These are phyloP conservation scores for Polyporus arcularius DNA, from an alignment of 768 basidiomycete species.

Conservation along the genomic window DNA sequence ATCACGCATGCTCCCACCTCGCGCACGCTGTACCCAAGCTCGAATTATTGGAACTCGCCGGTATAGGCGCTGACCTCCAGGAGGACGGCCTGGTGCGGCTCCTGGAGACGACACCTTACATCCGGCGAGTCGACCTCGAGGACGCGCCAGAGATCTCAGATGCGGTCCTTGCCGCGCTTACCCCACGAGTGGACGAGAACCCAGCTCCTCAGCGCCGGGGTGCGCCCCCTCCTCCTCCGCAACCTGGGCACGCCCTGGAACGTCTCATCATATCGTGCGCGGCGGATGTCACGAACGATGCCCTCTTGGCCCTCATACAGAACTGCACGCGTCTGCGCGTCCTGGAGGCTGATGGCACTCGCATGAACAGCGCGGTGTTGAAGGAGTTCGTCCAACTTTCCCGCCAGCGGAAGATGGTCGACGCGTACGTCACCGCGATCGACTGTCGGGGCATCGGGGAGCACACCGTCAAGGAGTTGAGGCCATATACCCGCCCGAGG, in stretches of 20 bases:
- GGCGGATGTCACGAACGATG: constrained; percentile 61
- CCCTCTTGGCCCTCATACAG: constrained; percentile 62
- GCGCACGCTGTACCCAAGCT: constrained; percentile 70
- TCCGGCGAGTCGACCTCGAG: constrained; percentile 84
- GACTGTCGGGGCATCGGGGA: constrained; percentile 78
- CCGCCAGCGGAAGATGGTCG: constrained; percentile 45
- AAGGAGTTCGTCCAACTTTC: constrained; percentile 65
- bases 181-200: constrained; percentile 39
- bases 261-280: constrained; percentile 73
- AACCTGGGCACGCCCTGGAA: constrained; percentile 70
- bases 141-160: constrained; percentile 78
- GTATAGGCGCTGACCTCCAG: constrained; percentile 66
- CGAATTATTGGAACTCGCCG: constrained; percentile 77
- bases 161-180: constrained; percentile 63
- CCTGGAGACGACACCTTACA: constrained; percentile 64
- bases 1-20: constrained; percentile 72
- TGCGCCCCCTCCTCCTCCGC: constrained; percentile 28
- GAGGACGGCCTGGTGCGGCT: constrained; percentile 76
- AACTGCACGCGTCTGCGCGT: constrained; percentile 60
- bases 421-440: constrained; percentile 66
- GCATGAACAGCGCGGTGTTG: constrained; percentile 60
- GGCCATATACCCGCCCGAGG: constrained; percentile 60
- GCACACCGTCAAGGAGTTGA: constrained; percentile 60
- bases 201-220: constrained; percentile 22
- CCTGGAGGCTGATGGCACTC: constrained; percentile 81